These are phyloP conservation scores for Fusarium sp. DNA, from an alignment of 2,329 filamentous ascomycete species.

Conservation along the genomic window DNA sequence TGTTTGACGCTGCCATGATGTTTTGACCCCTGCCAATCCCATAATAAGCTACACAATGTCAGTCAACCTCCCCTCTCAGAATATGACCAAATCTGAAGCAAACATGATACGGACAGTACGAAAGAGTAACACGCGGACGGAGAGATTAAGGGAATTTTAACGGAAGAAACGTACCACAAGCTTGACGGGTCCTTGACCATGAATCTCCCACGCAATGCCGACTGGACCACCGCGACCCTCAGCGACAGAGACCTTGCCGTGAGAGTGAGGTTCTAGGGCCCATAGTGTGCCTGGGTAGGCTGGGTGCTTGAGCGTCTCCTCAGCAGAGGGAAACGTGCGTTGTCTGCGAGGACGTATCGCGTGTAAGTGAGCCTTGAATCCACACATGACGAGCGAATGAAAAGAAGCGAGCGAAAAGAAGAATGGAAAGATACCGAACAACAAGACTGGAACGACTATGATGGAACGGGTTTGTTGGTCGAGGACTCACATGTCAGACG, in stretches of 20 bases:
- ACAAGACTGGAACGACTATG: neutral
- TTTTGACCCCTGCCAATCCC: conserved; percentile 76
- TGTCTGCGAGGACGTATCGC: conserved; percentile 21
- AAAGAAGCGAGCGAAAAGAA: neutral
- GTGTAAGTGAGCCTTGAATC: conserved; percentile 9
- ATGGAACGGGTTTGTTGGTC: neutral
- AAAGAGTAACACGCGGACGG: conserved; percentile 4
- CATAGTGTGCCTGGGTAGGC: conserved; percentile 74
- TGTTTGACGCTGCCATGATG: conserved; percentile 85
- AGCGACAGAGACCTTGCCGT: conserved; percentile 72
- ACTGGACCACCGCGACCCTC: conserved; percentile 77
- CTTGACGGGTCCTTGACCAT: conserved; percentile 77
- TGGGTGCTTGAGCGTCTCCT: conserved; percentile 70
- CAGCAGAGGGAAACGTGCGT: conserved; percentile 55
- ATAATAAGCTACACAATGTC: conserved; percentile 72
- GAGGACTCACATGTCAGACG: conserved; percentile 21
- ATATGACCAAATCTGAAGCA: neutral
- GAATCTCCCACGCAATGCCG: conserved; percentile 81
- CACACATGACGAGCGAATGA: neutral
- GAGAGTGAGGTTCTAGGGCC: conserved; percentile 72
- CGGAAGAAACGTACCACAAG: conserved; percentile 69
- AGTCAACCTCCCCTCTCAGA: neutral
- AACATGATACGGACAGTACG: neutral
- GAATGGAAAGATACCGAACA: neutral
- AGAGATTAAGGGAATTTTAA: conserved; percentile 12